A percentile compares a stretch with the other conserved stretches of the same genome.
These are phyloP conservation scores for Hanseniaspora singularis DNA, from an alignment of 805 yeast species.

Conservation along the genomic window DNA sequence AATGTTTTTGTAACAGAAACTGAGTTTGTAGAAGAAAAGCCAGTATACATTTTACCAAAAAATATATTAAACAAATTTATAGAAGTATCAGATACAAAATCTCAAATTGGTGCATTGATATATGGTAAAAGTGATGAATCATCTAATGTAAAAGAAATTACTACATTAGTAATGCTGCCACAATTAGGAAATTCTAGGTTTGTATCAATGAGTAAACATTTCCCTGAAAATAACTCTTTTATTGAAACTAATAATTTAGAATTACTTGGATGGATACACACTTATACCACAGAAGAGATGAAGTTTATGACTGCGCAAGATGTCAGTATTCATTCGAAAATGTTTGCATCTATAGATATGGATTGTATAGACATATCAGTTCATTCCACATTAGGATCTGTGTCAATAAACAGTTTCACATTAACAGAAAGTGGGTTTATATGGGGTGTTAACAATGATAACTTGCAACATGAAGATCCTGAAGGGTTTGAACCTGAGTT, in stretches of 20 bases:
- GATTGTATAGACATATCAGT: conserved; percentile 49
- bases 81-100: conserved; percentile 65
- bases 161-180: conserved; percentile 66
- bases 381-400: conserved; percentile 71
- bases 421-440: conserved; percentile 51
- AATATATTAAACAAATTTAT: conserved; percentile 67
- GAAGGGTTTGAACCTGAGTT: conserved; percentile 54
- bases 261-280: conserved; percentile 89
- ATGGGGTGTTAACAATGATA: conserved; percentile 66
- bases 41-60: conserved; percentile 70
- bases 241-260: conserved; percentile 44
- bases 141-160: conserved; percentile 59
- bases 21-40: conserved; percentile 44
- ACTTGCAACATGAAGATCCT: conserved; percentile 43
- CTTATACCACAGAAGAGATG: conserved; percentile 52
- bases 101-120: conserved; percentile 69
- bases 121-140: conserved; percentile 62
- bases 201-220: conserved; percentile 44
- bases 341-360: conserved; percentile 29
- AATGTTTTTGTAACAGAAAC: conserved; percentile 63
- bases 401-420: conserved; percentile 57
- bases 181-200: conserved; percentile 66
- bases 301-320: conserved; percentile 59
- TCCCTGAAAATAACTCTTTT: conserved; percentile 22
- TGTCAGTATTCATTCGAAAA: conserved; percentile 42